Conservation (phyloP, 495 filamentous ascomycete species). For the Aspergillus egyptiacus region DNA sequence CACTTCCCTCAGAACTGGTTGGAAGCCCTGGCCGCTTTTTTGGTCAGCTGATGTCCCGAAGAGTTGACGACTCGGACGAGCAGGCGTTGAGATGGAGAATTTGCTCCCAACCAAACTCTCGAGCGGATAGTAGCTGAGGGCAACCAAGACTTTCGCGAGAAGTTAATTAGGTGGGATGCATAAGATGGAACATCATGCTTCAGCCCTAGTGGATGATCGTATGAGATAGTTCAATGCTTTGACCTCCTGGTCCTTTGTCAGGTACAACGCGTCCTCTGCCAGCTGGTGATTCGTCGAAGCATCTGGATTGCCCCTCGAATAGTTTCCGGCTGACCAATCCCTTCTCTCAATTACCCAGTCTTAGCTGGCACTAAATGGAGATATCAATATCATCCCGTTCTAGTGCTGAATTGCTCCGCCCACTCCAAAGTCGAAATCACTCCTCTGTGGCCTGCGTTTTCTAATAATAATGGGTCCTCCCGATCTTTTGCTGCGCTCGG, state of each 20-base stretch:
- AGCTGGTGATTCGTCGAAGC: slow-evolving; percentile 14
- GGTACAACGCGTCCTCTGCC: slow-evolving; percentile 9
- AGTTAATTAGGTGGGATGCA: too few species aligned
- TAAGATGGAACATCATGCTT: not conserved
- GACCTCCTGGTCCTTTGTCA: slow-evolving; percentile 14
- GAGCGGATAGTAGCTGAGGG: too few species aligned
- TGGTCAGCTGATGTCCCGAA: too few species aligned
- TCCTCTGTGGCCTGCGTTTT: too few species aligned
- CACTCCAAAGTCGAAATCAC: slow-evolving; percentile 15
- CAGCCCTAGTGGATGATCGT: slow-evolving; percentile 6
- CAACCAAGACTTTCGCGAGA: not conserved
- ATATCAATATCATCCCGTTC: slow-evolving; percentile 33
- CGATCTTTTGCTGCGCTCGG: too few species aligned
- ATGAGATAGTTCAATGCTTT: slow-evolving; percentile 9
- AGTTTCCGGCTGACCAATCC: slow-evolving; percentile 24
- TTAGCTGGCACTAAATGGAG: slow-evolving; percentile 12
- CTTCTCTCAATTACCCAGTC: slow-evolving; percentile 12
- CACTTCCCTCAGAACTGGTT: not conserved
- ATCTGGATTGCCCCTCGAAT: slow-evolving; percentile 11
- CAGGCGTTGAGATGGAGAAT: too few species aligned
- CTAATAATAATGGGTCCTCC: too few species aligned
- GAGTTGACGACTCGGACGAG: too few species aligned
- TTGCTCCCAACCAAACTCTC: not conserved
- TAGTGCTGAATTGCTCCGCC: slow-evolving; percentile 24
- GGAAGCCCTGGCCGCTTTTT: too few species aligned